Evolutionary conservation across 2,329 filamentous ascomycete genomes (phyloP), one percentile per base, ranked within the genome.

Genomic region (Botrytis squamosa): DNA sequence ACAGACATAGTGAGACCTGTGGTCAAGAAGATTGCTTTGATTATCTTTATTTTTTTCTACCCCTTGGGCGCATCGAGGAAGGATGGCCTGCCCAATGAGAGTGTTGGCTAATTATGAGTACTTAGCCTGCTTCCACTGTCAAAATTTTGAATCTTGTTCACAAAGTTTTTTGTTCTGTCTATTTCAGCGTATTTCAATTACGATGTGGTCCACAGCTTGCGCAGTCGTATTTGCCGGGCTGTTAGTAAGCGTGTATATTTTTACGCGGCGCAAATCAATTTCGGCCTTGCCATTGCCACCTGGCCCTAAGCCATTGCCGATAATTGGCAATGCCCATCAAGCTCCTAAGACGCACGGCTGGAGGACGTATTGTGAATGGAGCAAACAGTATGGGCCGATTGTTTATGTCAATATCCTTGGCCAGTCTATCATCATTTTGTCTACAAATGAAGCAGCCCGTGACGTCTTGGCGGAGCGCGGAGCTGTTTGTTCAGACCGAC

Each of bases 341-440:
- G 64, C 64, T 46, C 64, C 64, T 36, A 52, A 52, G 44, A 52
- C 42, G n/a, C 33, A 67, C 52, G 18, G 64, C 42, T 67, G 64
- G 64, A 67, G 64, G 4, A 67, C 44, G 29, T 67, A 67, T 67
- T 42, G 64, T 16, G 64, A 67, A 52, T 67, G 64, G 64, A 67
- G 29, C 64, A 67, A 52, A 44, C 64, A 67, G 44, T 52, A 52
- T 33, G 64, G 64, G 14, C 64, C 64, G 42, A 67, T 67, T 67
- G 64, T 67, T 52, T 44, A 67, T 42, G 64, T 67, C 42, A 67
- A 67, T 29, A 67, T 67, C 44, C 64, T 67, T 67, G 64, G 64
- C 18, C 64, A 67, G 16, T 42, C 64, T 25, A 67, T 67, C 25
- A 38, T 67, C 64, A 67, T 67, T 29, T 38, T 67, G n/a, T 67